Percentiles rank a stretch among this genome's conserved stretches.
phyloP scores from a whole-genome alignment of 306 rosid species.

The Astragalus glycyphyllos region DNA sequence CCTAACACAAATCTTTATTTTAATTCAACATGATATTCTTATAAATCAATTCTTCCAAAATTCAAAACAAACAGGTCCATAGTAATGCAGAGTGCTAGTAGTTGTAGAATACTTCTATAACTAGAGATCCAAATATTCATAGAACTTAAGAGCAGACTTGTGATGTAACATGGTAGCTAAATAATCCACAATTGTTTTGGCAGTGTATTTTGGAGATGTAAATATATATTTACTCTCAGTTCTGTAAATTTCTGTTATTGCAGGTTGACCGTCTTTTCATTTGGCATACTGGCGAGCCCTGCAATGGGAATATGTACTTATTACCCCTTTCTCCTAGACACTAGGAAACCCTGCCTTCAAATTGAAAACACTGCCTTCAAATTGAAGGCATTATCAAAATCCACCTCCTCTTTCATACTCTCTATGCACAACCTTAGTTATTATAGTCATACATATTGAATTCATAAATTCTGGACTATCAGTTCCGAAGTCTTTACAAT shows the following conservation, averaged over 20 bases:
- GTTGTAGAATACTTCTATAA: background rate
- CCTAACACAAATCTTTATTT: background rate
- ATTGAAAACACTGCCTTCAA: no score
- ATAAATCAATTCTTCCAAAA: background rate
- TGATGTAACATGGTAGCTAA: background rate
- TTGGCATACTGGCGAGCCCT: constrained; percentile 70
- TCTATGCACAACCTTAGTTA: background rate
- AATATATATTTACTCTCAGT: constrained; percentile 1
- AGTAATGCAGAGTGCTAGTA: background rate
- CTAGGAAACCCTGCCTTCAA: no score
- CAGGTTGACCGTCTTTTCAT: constrained; percentile 76
- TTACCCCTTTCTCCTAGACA: background rate
- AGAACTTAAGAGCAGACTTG: background rate
- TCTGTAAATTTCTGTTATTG: constrained; percentile 34
- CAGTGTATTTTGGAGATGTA: constrained; percentile 19
- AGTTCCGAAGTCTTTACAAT: constrained; percentile 17
- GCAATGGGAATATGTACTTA: constrained; percentile 65
- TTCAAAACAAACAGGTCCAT: background rate
- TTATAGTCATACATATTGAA: background rate
- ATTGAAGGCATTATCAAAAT: constrained; percentile 23
- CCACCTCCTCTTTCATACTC: background rate
- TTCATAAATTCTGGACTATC: constrained; percentile 11
- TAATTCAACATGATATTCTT: background rate
- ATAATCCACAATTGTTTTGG: background rate
- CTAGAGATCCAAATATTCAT: background rate